Evolutionary conservation across 805 yeast genomes (phyloP), one percentile per base, ranked within the genome.

Genomic region (Candida arabinofermentans): DNA sequence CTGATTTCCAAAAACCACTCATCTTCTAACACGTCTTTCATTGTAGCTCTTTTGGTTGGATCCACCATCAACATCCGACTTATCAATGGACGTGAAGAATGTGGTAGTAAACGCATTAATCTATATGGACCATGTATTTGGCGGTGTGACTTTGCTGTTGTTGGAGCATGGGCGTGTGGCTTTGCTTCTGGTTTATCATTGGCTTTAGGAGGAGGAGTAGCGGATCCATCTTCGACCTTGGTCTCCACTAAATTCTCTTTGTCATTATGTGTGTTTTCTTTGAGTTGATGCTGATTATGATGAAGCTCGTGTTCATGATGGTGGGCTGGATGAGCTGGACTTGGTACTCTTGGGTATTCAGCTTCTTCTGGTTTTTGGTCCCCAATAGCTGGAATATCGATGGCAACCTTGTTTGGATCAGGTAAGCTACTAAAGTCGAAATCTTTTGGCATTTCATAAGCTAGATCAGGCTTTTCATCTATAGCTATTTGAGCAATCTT

Each of bases 91-190:
- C 95, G 74, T 13, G 93, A 69, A 7, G 91, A 89, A 60, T 86
- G 95, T 4, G 95, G 95, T 27, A 86, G 64, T 38, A 86, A 66
- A 64, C 95, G 75, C 82, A 86, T 77, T 49, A 86, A 66, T 58
- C 95, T 70, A 64, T 86, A 86, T 9, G 93, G 91, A 6, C 95
- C 95, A 54, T 84, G 89, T 19, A 84, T 78, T 47, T 79, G 81
- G 51, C 76, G 77, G 52, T 62, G 66, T 27, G 67, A 52, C 49
- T 72, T 69, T n/a, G 54, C 42, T 32, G 51, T 36, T 19, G 56
- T 19, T 12, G 26, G 2, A 6, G n/a, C 26, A 10, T 33, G 24
- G 8, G 14, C 21, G 10, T 33, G 35, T 8, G 57, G 66, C 34
- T 67, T 58, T 24, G 65, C 58, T 45, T 65, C 70, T 7, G 68